phyloP scores from a whole-genome alignment of 1,139 yeast species.

The Trichomonascaceae sp. region DNA sequence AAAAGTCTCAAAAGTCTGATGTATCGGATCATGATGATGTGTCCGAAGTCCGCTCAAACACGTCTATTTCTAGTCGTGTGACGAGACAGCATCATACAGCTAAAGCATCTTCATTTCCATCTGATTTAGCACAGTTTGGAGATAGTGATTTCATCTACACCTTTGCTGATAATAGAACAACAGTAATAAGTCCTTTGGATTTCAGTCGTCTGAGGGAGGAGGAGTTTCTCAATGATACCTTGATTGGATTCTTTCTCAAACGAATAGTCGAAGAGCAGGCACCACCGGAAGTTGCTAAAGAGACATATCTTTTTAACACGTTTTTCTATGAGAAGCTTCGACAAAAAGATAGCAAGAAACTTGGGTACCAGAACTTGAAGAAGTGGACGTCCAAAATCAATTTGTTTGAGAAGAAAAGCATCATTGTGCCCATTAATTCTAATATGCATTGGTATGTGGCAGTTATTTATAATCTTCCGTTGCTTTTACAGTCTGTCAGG shows the following conservation, averaged over 20 bases:
- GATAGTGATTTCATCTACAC: slow-evolving; percentile 18
- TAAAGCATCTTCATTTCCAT: neutral
- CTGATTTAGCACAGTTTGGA: slow-evolving; percentile 3
- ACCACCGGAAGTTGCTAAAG: slow-evolving; percentile 6
- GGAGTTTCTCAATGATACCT: slow-evolving; percentile 39
- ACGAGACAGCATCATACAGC: neutral
- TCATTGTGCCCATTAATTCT: slow-evolving; percentile 75
- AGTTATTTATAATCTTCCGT: slow-evolving; percentile 26
- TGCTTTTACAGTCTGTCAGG: slow-evolving; percentile 13
- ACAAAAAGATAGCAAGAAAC: slow-evolving; percentile 25
- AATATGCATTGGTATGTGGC: slow-evolving; percentile 83
- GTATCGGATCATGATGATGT: neutral
- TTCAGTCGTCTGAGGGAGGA: slow-evolving; percentile 32
- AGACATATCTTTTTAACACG: slow-evolving; percentile 66
- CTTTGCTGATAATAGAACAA: slow-evolving; percentile 27
- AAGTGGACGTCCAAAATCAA: slow-evolving; percentile 77
- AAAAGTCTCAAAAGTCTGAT: neutral
- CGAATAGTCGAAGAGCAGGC: slow-evolving; percentile 17
- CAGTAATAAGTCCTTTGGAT: slow-evolving; percentile 29
- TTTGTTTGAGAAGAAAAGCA: slow-evolving; percentile 51
- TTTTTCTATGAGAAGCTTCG: slow-evolving; percentile 70
- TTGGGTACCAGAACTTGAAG: slow-evolving; percentile 58
- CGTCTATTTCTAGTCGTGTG: neutral
- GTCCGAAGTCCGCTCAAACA: neutral
- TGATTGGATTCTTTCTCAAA: slow-evolving; percentile 36